Evolutionary conservation across 2,329 filamentous ascomycete genomes (phyloP).

Genomic region (Xylaria sp.): DNA sequence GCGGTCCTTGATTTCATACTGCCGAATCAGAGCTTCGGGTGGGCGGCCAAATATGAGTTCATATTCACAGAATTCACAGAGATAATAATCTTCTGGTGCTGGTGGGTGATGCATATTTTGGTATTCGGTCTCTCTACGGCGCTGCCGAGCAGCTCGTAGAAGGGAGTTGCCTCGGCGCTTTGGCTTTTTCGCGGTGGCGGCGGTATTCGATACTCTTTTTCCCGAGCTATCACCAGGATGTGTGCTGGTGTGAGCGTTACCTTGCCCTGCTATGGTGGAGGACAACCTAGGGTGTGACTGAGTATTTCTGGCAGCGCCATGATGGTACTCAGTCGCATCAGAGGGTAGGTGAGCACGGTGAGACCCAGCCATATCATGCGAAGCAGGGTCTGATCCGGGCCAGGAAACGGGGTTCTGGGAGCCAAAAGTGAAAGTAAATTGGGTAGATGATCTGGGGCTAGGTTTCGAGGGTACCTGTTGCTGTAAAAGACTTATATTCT

Average conservation of each 20-base stretch:
- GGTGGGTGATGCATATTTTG: conserved; percentile 81
- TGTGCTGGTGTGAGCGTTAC: conserved; percentile 32
- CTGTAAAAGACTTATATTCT: conserved; percentile 81
- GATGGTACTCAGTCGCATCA: conserved; percentile 36
- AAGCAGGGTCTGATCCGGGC: conserved; percentile 65
- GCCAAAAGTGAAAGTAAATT: conserved; percentile 97
- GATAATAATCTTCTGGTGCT: conserved; percentile 80
- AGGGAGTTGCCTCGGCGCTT: conserved; percentile 78
- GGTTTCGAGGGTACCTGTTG: conserved; percentile 71
- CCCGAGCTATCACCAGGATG: conserved; percentile 50
- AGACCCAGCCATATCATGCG: conserved; percentile 48
- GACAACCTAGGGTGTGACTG: conserved; percentile 37
- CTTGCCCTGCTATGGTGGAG: conserved; percentile 32
- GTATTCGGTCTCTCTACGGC: conserved; percentile 80
- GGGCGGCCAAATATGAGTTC: conserved; percentile 92
- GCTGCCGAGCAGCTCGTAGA: conserved; percentile 76
- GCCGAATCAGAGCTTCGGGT: conserved; percentile 83
- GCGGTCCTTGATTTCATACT: conserved; percentile 95
- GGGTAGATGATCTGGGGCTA: conserved; percentile 74
- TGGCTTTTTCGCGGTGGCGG: conserved; percentile 65
- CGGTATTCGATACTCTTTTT: conserved; percentile 52
- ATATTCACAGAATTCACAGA: conserved; percentile 98
- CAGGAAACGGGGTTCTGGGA: conserved; percentile 85
- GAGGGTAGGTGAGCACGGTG: conserved; percentile 42
- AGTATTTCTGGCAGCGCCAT: conserved; percentile 30